Percentiles rank a stretch among this genome's conserved stretches.
Conservation (phyloP, 495 filamentous ascomycete species). For the Podospora appendiculata region DNA sequence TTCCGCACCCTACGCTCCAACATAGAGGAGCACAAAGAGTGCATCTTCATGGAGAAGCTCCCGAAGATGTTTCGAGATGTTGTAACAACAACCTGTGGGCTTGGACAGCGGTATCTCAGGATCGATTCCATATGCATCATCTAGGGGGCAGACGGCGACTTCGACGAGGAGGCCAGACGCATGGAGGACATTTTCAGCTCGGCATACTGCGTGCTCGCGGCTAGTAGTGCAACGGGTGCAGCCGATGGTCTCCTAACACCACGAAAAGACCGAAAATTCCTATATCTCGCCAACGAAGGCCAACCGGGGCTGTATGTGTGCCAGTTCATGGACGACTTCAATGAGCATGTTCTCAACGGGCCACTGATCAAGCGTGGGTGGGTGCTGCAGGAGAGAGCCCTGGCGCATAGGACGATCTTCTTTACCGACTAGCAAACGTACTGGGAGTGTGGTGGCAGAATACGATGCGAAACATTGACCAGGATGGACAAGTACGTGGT, state of each 20-base stretch:
- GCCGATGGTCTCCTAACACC: slow-evolving; percentile 15
- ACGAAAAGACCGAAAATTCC: not conserved
- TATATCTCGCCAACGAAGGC: not conserved
- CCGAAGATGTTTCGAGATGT: slow-evolving; percentile 17
- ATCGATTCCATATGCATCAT: slow-evolving; percentile 34
- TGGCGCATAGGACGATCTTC: slow-evolving; percentile 32
- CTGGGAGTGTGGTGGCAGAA: slow-evolving; percentile 33
- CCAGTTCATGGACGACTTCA: slow-evolving; percentile 21
- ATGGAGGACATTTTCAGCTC: slow-evolving; percentile 30
- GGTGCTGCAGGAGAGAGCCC: slow-evolving; percentile 32
- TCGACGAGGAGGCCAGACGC: slow-evolving; percentile 14
- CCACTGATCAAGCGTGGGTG: slow-evolving; percentile 28
- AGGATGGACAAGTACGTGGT: slow-evolving; percentile 13
- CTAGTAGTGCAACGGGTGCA: slow-evolving; percentile 13
- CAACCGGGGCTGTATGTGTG: slow-evolving; percentile 17
- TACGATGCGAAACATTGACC: slow-evolving; percentile 27
- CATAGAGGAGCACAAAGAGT: slow-evolving; percentile 1
- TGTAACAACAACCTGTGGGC: slow-evolving; percentile 5
- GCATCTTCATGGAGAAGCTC: slow-evolving; percentile 4
- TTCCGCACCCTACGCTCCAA: slow-evolving; percentile 1
- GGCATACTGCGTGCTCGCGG: slow-evolving; percentile 25
- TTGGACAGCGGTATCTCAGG: slow-evolving; percentile 19
- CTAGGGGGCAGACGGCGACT: slow-evolving; percentile 26
- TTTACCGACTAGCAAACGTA: slow-evolving; percentile 30
- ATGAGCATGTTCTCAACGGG: slow-evolving; percentile 20